Percentiles rank a stretch among this genome's conserved stretches.
phyloP scores from a whole-genome alignment of 2,329 filamentous ascomycete genomes.

The Diplodia seriata region DNA sequence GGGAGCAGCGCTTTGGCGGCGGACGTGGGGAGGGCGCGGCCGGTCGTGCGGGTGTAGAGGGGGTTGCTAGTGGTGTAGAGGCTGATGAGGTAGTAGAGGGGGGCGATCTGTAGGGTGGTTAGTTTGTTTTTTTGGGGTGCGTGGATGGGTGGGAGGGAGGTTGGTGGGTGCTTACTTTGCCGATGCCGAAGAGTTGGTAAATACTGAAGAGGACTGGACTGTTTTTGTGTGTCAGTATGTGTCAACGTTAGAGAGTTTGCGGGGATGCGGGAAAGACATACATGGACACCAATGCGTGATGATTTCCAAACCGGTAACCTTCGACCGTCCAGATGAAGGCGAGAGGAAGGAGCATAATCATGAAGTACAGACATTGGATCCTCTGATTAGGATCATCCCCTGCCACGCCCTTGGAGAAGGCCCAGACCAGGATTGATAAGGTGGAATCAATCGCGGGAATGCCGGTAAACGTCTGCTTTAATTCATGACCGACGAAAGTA shows the following conservation, averaged over 20 bases:
- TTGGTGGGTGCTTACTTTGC: background rate
- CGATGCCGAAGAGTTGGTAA: slow-evolving; percentile 29
- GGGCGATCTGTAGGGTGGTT: slow-evolving; percentile 33
- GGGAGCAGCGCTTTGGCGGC: slow-evolving; percentile 39
- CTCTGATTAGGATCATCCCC: slow-evolving; percentile 24
- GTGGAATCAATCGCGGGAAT: slow-evolving; percentile 2
- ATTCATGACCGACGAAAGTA: background rate
- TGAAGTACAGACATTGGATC: slow-evolving; percentile 31
- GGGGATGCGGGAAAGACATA: background rate
- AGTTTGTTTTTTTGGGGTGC: background rate
- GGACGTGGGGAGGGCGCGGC: slow-evolving; percentile 34
- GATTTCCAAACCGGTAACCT: slow-evolving; percentile 21
- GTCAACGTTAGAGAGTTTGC: background rate
- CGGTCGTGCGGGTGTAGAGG: slow-evolving; percentile 34
- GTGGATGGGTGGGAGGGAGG: background rate
- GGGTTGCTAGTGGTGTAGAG: slow-evolving; percentile 33
- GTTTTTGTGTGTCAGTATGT: background rate
- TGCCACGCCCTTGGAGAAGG: background rate
- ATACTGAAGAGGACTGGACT: slow-evolving; percentile 22
- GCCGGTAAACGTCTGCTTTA: slow-evolving; percentile 16
- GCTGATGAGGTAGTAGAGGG: slow-evolving; percentile 39
- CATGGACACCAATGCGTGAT: slow-evolving; percentile 26
- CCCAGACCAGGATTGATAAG: background rate
- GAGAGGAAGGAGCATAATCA: slow-evolving; percentile 18
- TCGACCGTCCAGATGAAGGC: slow-evolving; percentile 33